A percentile compares a stretch with the other conserved stretches of the same genome.
phyloP scores from a whole-genome alignment of 2,329 filamentous ascomycete genomes.

The Epichloe brachyelytri region DNA sequence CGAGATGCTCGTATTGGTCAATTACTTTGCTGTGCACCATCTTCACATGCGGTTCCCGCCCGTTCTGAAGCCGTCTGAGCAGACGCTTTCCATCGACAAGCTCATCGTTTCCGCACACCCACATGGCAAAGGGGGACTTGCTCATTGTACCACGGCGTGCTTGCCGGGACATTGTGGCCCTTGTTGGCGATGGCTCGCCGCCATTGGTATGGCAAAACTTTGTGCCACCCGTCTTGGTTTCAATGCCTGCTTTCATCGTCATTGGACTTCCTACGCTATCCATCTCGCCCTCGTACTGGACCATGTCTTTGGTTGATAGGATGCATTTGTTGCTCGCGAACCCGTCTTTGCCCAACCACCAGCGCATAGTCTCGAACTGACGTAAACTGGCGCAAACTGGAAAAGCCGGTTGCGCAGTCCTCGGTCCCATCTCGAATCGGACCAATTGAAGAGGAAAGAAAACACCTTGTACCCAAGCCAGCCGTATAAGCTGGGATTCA shows the following conservation, averaged over 20 bases:
- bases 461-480: constrained; percentile 81
- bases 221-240: neutral
- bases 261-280: constrained; percentile 30
- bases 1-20: constrained; percentile 81
- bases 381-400: constrained; percentile 83
- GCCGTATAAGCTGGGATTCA: constrained; percentile 60
- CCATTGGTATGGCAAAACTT: neutral
- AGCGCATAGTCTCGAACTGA: constrained; percentile 81
- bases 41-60: constrained; percentile 67
- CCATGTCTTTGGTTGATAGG: constrained; percentile 61
- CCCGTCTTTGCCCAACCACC: constrained; percentile 85
- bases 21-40: constrained; percentile 76
- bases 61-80: constrained; percentile 59
- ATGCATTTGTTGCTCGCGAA: constrained; percentile 76
- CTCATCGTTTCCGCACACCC: constrained; percentile 73
- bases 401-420: constrained; percentile 72
- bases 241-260: neutral
- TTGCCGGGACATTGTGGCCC: constrained; percentile 19
- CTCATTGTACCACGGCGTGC: constrained; percentile 69
- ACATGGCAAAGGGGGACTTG: constrained; percentile 77
- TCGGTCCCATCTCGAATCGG: constrained; percentile 71
- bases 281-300: constrained; percentile 45
- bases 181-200: constrained; percentile 10
- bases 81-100: constrained; percentile 73
- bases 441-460: constrained; percentile 81